Evolutionary conservation across 768 basidiomycete genomes (phyloP), one percentile per base, ranked within the genome.

Genomic region (Pleurotus eryngii): DNA sequence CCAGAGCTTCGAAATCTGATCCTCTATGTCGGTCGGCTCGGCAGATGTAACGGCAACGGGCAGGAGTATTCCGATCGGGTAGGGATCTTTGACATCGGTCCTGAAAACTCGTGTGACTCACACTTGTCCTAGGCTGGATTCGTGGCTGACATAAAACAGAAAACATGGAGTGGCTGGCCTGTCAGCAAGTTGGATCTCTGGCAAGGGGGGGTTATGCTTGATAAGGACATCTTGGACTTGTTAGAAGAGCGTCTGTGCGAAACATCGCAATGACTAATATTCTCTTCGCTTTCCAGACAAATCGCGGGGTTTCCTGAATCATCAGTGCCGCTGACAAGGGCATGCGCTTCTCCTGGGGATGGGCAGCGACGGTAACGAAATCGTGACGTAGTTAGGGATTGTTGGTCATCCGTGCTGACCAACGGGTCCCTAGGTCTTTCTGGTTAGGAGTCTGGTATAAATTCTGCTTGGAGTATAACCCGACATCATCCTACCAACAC

Each of bases 181-280:
- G 63, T 77, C 14, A 61, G 66, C 46, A 72, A 76, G 57, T 60
- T 78, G 18, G 70, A 68, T 7, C 64, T 78, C 15, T 75, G 72
- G 70, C 67, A 71, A 45, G 68, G 70, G 18, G 76, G 72, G 3
- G 58, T 61, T 6, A 63, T 66, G 26, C 27, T 73, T 27, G 75
- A 76, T 55, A 48, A 47, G 1, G 65, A 67, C 12, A 68, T 35
- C 30, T 35, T 35, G 30, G 30, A 35, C 11, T 35, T 35, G 30
- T 35, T 35, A 11, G 30, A 35, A 8, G 30, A 35, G 30, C 30
- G 30, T 9, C 11, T 35, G 3, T 35, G 30, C 11, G 30, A 35
- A 35, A 35, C 30, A 9, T 35, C 30, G 30, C 11, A 35, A 35
- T 35, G 30, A 35, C 30, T 35, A 35, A 11, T 9, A 30, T 11